These are phyloP conservation scores for Furcasterigmium furcatum DNA, from an alignment of 2,329 filamentous ascomycete genomes.

Conservation along the genomic window DNA sequence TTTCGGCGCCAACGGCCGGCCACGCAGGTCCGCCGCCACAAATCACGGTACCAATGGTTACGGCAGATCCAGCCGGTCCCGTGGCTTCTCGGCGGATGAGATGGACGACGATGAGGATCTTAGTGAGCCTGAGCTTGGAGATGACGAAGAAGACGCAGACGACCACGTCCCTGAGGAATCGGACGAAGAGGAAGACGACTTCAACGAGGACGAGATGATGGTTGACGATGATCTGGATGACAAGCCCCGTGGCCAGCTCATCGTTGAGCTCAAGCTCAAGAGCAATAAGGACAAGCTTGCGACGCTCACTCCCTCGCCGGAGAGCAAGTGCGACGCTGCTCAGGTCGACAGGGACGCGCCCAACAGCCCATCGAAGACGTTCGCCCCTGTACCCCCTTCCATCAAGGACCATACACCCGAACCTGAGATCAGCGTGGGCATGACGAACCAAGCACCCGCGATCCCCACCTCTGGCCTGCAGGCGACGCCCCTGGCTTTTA, in stretches of 20 bases:
- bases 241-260: conserved; percentile 52
- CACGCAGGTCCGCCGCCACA: conserved; percentile 46
- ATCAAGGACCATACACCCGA: conserved; percentile 10
- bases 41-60: conserved; percentile 49
- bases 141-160: conserved; percentile 69
- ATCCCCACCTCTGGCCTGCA: conserved; percentile 27
- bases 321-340: conserved; percentile 3
- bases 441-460: too few relatives aligned
- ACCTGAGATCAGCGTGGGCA: conserved; percentile 8
- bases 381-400: conserved; percentile 7
- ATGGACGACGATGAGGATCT: conserved; percentile 63
- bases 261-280: conserved; percentile 69
- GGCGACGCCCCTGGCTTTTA: conserved; percentile 51
- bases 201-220: conserved; percentile 55
- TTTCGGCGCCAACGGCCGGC: conserved; percentile 42
- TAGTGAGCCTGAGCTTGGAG: conserved; percentile 71
- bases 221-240: conserved; percentile 50
- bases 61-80: conserved; percentile 26
- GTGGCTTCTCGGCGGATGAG: conserved; percentile 34
- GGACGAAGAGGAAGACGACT: conserved; percentile 55
- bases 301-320: conserved; percentile 4
- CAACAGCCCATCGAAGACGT: background rate
- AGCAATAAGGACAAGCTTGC: conserved; percentile 1
- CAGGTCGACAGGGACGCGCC: background rate
- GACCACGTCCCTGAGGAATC: conserved; percentile 61